Percentiles rank a stretch among this genome's conserved stretches.
phyloP scores from a whole-genome alignment of 768 basidiomycete genomes.

The Saitozyma sp. region DNA sequence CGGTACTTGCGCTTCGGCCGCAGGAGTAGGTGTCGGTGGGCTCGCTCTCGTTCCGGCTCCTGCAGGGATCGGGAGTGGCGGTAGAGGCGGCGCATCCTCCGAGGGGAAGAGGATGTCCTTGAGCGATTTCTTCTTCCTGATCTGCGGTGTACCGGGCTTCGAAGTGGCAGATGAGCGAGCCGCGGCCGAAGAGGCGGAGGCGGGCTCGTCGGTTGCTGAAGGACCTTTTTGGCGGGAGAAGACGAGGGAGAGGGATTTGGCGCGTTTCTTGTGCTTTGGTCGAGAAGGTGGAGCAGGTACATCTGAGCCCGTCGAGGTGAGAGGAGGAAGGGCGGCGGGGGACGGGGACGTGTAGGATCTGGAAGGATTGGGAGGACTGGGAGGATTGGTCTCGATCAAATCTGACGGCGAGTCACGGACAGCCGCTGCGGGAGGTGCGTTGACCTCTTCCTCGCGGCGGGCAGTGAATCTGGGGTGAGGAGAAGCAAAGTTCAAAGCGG shows the following conservation, averaged over 20 bases:
- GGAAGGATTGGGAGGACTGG: not conserved
- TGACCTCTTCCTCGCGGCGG: slow-evolving; percentile 1
- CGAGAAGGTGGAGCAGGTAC: not conserved
- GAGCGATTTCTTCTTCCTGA: slow-evolving; percentile 33
- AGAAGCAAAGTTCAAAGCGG: too few species aligned
- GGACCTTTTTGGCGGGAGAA: slow-evolving; percentile 6
- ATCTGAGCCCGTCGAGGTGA: slow-evolving; percentile 1
- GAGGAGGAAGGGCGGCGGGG: slow-evolving; percentile 1
- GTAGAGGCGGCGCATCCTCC: not conserved
- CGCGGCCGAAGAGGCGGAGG: too few species aligned
- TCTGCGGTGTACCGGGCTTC: slow-evolving; percentile 8
- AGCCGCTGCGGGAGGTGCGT: not conserved
- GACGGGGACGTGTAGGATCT: not conserved
- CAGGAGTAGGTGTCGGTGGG: too few species aligned
- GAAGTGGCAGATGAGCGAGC: not conserved
- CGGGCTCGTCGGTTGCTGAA: slow-evolving; percentile 10
- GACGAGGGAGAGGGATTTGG: slow-evolving; percentile 13
- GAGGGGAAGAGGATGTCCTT: slow-evolving; percentile 36
- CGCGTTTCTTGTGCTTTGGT: slow-evolving; percentile 7
- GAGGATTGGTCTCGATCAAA: not conserved
- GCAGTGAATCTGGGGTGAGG: too few species aligned
- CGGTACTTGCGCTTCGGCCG: too few species aligned
- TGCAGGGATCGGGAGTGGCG: too few species aligned
- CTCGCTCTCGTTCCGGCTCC: too few species aligned
- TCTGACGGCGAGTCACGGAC: not conserved